A percentile compares a stretch with the other conserved stretches of the same genome.
phyloP scores from a whole-genome alignment of 345 rosid species.

The Excoecaria cochinchinensis region DNA sequence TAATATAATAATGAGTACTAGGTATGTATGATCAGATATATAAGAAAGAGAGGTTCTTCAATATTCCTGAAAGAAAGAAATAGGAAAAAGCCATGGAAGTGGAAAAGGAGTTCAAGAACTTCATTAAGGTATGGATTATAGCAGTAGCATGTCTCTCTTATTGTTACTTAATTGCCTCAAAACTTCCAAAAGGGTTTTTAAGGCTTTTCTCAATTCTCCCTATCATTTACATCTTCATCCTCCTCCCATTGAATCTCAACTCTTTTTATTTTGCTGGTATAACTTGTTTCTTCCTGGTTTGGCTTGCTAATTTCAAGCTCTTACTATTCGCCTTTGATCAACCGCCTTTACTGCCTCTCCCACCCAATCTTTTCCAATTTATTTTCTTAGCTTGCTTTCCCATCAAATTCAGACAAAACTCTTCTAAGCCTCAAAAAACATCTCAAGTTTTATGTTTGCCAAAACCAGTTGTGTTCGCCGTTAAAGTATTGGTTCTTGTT shows the following conservation, averaged over 20 bases:
- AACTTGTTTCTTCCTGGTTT: neutral
- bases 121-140: slow-evolving; percentile 1
- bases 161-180: neutral
- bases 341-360: slow-evolving; percentile 1
- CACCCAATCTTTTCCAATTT: neutral
- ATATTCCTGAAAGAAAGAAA: too few relatives aligned
- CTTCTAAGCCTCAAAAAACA: neutral
- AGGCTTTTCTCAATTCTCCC: slow-evolving; percentile 11
- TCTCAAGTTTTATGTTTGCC: too few relatives aligned
- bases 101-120: neutral
- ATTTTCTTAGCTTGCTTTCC: slow-evolving; percentile 7
- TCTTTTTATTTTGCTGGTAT: neutral
- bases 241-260: slow-evolving; percentile 11
- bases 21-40: too few relatives aligned
- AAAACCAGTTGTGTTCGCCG: neutral
- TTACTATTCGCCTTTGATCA: slow-evolving; percentile 14
- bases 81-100: neutral
- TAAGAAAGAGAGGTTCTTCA: too few relatives aligned
- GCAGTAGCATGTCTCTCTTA: neutral
- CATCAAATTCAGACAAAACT: neutral
- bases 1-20: too few relatives aligned
- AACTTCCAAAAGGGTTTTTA: neutral
- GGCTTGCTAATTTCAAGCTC: slow-evolving; percentile 20
- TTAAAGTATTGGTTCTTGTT: slow-evolving; percentile 21
- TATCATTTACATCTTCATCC: slow-evolving; percentile 1